These are phyloP conservation scores for Sarocladium oryzae DNA, from an alignment of 2,329 filamentous ascomycete genomes.

Conservation along the genomic window DNA sequence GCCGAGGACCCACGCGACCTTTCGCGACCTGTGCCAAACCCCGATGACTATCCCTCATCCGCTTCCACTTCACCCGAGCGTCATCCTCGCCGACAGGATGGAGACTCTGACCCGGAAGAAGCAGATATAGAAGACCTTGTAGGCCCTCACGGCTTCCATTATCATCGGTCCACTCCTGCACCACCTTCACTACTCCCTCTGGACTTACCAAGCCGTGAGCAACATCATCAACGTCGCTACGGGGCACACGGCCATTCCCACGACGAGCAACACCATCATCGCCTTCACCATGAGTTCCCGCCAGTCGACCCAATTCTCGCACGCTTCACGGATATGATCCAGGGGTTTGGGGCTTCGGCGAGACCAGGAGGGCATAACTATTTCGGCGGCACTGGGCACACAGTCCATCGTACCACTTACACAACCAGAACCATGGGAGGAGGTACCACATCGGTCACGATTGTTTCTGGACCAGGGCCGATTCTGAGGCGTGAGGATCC, in stretches of 20 bases:
- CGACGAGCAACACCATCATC: conserved; percentile 21
- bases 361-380: conserved; percentile 7
- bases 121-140: conserved; percentile 47
- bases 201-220: no score
- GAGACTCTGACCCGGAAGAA: conserved; percentile 52
- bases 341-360: conserved; percentile 24
- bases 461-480: conserved; percentile 33
- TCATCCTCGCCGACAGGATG: conserved; percentile 20
- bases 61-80: conserved; percentile 24
- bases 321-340: conserved; percentile 39
- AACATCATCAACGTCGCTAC: conserved; percentile 27
- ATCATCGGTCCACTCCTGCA: conserved; percentile 11
- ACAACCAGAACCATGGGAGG: conserved; percentile 29
- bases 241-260: conserved; percentile 19
- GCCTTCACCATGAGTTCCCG: not conserved
- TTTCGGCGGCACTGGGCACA: not conserved
- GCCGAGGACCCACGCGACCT: conserved; percentile 56
- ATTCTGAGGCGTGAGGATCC: not conserved
- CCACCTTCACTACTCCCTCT: no score
- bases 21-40: conserved; percentile 16
- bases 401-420: conserved; percentile 31
- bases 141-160: conserved; percentile 35
- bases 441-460: conserved; percentile 43
- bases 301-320: conserved; percentile 29
- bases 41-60: conserved; percentile 13